Evolutionary conservation across 2,329 filamentous ascomycete genomes (phyloP).

Genomic region (Keithomyces neogunnii): DNA sequence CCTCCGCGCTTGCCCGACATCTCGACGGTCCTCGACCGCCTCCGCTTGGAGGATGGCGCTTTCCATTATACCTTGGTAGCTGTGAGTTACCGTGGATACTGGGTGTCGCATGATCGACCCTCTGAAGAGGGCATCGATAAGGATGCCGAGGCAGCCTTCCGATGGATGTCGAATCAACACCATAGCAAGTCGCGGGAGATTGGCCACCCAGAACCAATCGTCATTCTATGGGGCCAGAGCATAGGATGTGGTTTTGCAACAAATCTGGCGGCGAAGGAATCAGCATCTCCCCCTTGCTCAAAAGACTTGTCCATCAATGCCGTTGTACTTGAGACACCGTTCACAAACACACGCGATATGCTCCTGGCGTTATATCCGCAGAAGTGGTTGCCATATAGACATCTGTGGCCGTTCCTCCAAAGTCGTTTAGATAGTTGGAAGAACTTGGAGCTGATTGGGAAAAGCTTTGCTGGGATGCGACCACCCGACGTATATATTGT

Average conservation of each 20-base stretch:
- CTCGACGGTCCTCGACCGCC: constrained; percentile 40
- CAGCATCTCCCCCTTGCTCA: constrained; percentile 19
- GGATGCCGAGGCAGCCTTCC: constrained; percentile 56
- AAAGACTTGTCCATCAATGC: constrained; percentile 31
- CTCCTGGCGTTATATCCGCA: constrained; percentile 66
- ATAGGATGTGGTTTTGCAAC: constrained; percentile 66
- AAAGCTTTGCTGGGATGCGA: constrained; percentile 8
- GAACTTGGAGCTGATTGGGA: constrained; percentile 36
- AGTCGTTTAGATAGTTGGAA: constrained; percentile 50
- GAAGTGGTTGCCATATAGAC: constrained; percentile 69
- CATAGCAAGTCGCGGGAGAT: constrained; percentile 11
- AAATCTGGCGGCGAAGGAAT: constrained; percentile 37
- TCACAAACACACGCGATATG: constrained; percentile 63
- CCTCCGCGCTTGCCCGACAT: constrained; percentile 49
- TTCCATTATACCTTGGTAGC: constrained; percentile 41
- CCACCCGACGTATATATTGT: constrained; percentile 39
- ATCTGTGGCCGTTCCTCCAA: constrained; percentile 65
- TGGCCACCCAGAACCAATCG: constrained; percentile 18
- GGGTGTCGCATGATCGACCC: constrained; percentile 65
- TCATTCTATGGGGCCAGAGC: constrained; percentile 70
- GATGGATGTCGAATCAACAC: constrained; percentile 47
- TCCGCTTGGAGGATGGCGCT: constrained; percentile 29
- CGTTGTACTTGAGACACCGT: constrained; percentile 68
- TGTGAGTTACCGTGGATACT: constrained; percentile 63
- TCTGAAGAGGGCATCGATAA: constrained; percentile 61